These are phyloP conservation scores for Heterobasidion annosum DNA, from an alignment of 1,284 basidiomycete genomes.

Conservation along the genomic window DNA sequence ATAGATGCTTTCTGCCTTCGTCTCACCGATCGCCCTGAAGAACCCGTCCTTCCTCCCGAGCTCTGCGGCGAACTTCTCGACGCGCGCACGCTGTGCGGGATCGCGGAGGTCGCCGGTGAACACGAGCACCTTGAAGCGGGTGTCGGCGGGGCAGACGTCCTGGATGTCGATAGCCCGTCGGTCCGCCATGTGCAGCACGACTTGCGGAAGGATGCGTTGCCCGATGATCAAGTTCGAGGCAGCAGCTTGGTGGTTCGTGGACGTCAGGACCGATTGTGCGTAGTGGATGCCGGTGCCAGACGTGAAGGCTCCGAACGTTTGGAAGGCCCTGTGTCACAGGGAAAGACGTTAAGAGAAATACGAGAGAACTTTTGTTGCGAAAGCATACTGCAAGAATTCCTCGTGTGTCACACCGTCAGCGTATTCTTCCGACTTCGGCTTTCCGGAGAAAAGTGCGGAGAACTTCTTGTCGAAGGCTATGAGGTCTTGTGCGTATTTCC, in stretches of 20 bases:
- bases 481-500: conserved; percentile 71
- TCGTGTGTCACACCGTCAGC: conserved; percentile 59
- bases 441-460: conserved; percentile 68
- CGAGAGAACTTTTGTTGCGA: not conserved
- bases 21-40: conserved; percentile 22
- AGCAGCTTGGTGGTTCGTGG: conserved; percentile 30
- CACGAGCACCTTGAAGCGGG: conserved; percentile 65
- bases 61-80: conserved; percentile 35
- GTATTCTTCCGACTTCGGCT: conserved; percentile 49
- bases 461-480: conserved; percentile 77
- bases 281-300: conserved; percentile 65
- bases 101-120: conserved; percentile 51
- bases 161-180: conserved; percentile 57
- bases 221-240: conserved; percentile 46
- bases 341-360: not conserved
- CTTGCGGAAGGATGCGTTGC: conserved; percentile 49
- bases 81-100: conserved; percentile 25
- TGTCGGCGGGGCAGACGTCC: conserved; percentile 57
- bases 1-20: conserved; percentile 9
- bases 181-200: conserved; percentile 58
- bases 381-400: conserved; percentile 46
- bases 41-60: conserved; percentile 29
- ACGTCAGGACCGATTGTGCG: conserved; percentile 40
- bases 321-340: conserved; percentile 35
- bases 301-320: conserved; percentile 48